These are phyloP conservation scores for Naumovozyma castellii DNA, from an alignment of 805 yeast species.

Conservation along the genomic window DNA sequence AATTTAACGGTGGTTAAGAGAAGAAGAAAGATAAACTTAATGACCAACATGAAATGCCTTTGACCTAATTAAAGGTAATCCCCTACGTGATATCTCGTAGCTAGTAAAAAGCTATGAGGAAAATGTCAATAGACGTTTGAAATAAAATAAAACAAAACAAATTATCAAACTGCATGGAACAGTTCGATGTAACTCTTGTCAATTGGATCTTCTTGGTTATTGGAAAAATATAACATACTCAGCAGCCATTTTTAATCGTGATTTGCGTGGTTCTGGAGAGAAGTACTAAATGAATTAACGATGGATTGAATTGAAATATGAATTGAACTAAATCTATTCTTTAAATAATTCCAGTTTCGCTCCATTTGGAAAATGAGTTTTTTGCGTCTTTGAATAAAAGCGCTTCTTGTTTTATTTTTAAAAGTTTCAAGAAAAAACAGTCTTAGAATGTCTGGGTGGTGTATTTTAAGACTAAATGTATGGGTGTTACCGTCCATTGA, in stretches of 20 bases:
- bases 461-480: too few relatives aligned
- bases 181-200: conserved; percentile 2
- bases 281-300: background rate
- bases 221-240: conserved; percentile 24
- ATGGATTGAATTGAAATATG: background rate
- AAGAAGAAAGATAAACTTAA: conserved; percentile 1
- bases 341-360: too few relatives aligned
- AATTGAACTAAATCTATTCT: too few relatives aligned
- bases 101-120: background rate
- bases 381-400: too few relatives aligned
- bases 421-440: too few relatives aligned
- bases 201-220: conserved; percentile 5
- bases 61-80: conserved; percentile 23
- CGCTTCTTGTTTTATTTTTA: too few relatives aligned
- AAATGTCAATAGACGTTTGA: background rate
- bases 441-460: too few relatives aligned
- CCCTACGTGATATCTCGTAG: conserved; percentile 16
- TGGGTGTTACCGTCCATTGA: too few relatives aligned
- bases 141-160: background rate
- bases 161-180: background rate
- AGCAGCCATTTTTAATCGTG: conserved; percentile 28
- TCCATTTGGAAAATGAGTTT: too few relatives aligned
- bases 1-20: conserved; percentile 9
- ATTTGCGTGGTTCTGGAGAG: conserved; percentile 12
- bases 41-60: conserved; percentile 18